Evolutionary conservation across 2,329 filamentous ascomycete species (phyloP).

Genomic region (Samsoniella hepiali): DNA sequence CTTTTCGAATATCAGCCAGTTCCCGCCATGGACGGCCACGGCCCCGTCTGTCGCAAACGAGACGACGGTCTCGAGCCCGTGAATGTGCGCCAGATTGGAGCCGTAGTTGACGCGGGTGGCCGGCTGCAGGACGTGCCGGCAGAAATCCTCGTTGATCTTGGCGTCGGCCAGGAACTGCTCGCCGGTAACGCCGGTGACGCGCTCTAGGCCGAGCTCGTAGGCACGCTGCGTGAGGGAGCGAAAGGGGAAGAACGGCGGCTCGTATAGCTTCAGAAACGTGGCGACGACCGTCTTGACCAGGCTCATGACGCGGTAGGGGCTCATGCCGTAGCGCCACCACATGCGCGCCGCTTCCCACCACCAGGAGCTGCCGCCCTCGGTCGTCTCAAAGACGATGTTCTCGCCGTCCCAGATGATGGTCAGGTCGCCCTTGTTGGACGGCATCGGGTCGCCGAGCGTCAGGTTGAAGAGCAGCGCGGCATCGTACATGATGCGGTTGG

Average conservation of each 20-base stretch:
- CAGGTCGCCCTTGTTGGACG: conserved; percentile 48
- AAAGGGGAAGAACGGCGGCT: conserved; percentile 81
- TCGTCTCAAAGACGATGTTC: conserved; percentile 65
- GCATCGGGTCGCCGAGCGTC: conserved; percentile 43
- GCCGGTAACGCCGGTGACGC: conserved; percentile 68
- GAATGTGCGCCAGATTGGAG: conserved; percentile 79
- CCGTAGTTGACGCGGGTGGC: conserved; percentile 93
- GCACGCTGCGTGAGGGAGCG: conserved; percentile 67
- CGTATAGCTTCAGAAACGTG: conserved; percentile 77
- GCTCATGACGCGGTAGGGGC: conserved; percentile 69
- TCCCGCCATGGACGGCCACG: conserved; percentile 75
- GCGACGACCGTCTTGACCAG: conserved; percentile 69
- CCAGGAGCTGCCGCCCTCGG: conserved; percentile 53
- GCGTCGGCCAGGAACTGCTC: conserved; percentile 67
- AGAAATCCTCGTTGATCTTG: conserved; percentile 64
- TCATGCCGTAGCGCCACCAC: conserved; percentile 79
- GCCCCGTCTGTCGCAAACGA: conserved; percentile 88
- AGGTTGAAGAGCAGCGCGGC: conserved; percentile 72
- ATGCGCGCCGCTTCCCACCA: conserved; percentile 83
- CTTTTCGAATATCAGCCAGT: conserved; percentile 88
- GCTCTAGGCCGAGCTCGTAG: conserved; percentile 63
- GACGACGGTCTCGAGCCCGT: conserved; percentile 86
- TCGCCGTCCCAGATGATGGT: conserved; percentile 84
- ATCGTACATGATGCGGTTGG: conserved; percentile 78
- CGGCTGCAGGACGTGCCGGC: conserved; percentile 81